phyloP scores from a whole-genome alignment of 345 rosid species.

The Lepidium didymum region DNA sequence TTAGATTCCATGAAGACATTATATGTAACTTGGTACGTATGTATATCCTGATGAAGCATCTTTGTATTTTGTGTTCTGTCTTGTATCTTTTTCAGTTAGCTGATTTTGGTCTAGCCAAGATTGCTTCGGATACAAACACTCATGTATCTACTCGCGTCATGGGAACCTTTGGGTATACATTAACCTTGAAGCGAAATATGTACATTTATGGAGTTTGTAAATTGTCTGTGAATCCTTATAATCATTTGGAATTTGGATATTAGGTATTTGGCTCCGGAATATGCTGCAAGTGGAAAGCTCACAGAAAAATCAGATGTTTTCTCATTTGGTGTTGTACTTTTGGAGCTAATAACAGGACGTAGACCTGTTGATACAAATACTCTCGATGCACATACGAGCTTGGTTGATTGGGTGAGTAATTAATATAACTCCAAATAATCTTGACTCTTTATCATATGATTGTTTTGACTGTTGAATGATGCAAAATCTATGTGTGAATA shows the following conservation, averaged over 20 bases:
- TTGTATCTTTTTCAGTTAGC: conserved; percentile 27
- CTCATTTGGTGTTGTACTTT: conserved; percentile 71
- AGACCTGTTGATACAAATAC: conserved; percentile 54
- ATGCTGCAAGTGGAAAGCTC: conserved; percentile 71
- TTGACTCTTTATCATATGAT: background rate
- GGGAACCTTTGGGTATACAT: conserved; percentile 75
- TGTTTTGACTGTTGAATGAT: background rate
- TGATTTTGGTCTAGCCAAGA: conserved; percentile 91
- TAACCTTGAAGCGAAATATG: too few species aligned
- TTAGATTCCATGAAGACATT: background rate
- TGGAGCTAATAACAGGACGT: conserved; percentile 74
- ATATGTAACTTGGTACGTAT: background rate
- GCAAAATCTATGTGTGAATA: background rate
- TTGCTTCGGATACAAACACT: conserved; percentile 64
- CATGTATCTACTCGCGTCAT: conserved; percentile 92
- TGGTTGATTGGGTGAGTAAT: conserved; percentile 96
- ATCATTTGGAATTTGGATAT: too few species aligned
- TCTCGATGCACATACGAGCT: conserved; percentile 50
- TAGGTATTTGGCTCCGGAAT: conserved; percentile 82
- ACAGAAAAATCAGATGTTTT: conserved; percentile 75
- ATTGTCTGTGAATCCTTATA: too few species aligned
- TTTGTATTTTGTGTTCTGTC: background rate
- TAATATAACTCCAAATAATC: background rate
- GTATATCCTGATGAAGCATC: background rate
- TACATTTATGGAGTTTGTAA: too few species aligned